A percentile compares a stretch with the other conserved stretches of the same genome.
phyloP scores from a whole-genome alignment of 306 rosid genomes.

The Glycine tomentella region DNA sequence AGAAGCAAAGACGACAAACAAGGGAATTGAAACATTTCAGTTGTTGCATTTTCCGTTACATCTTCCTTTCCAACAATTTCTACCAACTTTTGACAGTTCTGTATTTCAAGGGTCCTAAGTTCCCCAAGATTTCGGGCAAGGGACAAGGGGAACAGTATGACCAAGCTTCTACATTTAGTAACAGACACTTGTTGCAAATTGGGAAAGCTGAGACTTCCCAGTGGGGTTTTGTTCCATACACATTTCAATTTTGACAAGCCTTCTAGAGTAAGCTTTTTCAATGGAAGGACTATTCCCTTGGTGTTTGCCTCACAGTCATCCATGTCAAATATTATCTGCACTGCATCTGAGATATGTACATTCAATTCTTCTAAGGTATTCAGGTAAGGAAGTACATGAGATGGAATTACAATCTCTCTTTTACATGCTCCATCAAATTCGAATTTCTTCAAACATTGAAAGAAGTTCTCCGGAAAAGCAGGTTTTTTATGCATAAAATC shows the following conservation, averaged over 20 bases:
- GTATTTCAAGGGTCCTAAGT: background rate
- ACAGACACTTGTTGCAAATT: background rate
- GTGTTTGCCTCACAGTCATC: background rate
- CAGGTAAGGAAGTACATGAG: background rate
- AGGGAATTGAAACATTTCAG: conserved; percentile 17
- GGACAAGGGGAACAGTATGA: background rate
- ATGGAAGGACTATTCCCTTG: background rate
- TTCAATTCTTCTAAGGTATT: background rate
- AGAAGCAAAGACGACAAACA: background rate
- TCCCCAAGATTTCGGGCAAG: background rate
- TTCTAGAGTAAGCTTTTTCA: background rate
- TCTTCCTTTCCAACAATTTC: conserved; percentile 29
- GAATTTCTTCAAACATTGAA: too few species aligned
- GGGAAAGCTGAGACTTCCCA: conserved; percentile 3
- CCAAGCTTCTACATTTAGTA: background rate
- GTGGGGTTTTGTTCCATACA: background rate
- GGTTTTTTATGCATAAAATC: too few species aligned
- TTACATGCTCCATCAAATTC: background rate
- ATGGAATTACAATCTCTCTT: conserved; percentile 3
- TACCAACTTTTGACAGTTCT: background rate
- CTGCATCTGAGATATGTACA: background rate
- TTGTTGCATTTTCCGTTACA: background rate
- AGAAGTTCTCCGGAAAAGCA: too few species aligned
- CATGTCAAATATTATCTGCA: background rate
- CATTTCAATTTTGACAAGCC: background rate